Base-by-base conservation (phyloP, 106 monocot species). In the Acorus calamus region DNA sequence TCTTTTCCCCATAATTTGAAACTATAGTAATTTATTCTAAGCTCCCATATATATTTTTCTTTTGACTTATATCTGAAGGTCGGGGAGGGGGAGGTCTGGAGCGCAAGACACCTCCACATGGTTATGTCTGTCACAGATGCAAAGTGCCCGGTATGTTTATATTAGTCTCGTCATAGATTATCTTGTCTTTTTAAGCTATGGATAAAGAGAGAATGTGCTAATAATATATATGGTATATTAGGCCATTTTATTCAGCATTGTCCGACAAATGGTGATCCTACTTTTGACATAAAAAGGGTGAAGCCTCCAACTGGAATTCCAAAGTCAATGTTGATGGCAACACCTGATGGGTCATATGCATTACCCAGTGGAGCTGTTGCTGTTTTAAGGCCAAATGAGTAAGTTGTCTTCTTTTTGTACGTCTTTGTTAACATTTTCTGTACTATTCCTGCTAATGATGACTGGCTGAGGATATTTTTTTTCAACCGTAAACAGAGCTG, bases 161-260 rank as follows among this genome's bases (percentile, higher is more conserved):
- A 54, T 47, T 55, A 2, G 12, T 45, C 3, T 7, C 63, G 49
- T 43, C 57, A 65, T n/a, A 52, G 44, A 42, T 3, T 54, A 48
- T 44, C 47, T 4, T 50, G 8, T 69, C 28, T 28, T 28, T 28
- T 28, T 28, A 28, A 28, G 28, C 28, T 28, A 28, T 28, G 28
- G 28, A 28, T 28, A 28, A 28, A 28, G 28, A 28, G 28, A 28
- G 28, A 28, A 28, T 28, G 28, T 28, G 28, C 28, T 28, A 28
- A 28, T 28, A 0, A 28, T 28, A 28, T 28, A 51, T 44, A 11
- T 65, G 46, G 28, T 42, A 52, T 14, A 71, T 46, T 64, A 98
- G 96, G 96, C 46, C 87, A 87, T 70, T 90, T 87, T 68, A 96
- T 96, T 76, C 94, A 96, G 70, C 90, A 96, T 60, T 84, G 87